Percentiles rank a stretch among this genome's conserved stretches.
Evolutionary conservation across 495 filamentous ascomycete species (phyloP).

Genomic region (Aspergillus olivimuriae): DNA sequence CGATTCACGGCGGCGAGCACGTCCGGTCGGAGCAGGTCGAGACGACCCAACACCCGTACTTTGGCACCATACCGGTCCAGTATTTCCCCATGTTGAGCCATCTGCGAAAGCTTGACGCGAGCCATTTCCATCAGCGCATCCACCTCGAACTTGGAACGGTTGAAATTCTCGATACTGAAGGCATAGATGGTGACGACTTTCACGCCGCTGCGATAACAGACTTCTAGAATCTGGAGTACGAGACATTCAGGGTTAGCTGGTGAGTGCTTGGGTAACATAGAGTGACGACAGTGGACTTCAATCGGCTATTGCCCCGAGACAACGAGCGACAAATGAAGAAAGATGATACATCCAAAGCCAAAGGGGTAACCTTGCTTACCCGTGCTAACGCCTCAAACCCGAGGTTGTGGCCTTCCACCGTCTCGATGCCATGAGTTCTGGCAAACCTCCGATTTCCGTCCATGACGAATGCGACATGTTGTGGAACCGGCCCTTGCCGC

Average conservation of each 20-base stretch:
- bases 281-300: conserved; percentile 5
- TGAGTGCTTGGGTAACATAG: too few relatives aligned
- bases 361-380: conserved; percentile 33
- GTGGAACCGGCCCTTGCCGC: conserved; percentile 82
- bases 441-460: conserved; percentile 95
- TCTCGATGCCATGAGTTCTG: conserved; percentile 84
- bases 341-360: background rate
- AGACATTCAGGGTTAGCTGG: too few relatives aligned
- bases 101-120: conserved; percentile 83
- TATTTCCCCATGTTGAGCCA: conserved; percentile 88
- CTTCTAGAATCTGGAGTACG: conserved; percentile 69
- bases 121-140: conserved; percentile 97
- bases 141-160: conserved; percentile 95
- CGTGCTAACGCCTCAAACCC: conserved; percentile 92
- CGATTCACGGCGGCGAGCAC: conserved; percentile 81
- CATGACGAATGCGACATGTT: conserved; percentile 97
- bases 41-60: conserved; percentile 75
- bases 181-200: conserved; percentile 96
- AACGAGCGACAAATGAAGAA: too few relatives aligned
- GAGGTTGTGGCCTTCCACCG: conserved; percentile 91
- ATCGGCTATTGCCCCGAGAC: too few relatives aligned
- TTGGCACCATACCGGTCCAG: conserved; percentile 88
- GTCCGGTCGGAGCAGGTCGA: conserved; percentile 73
- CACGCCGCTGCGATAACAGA: conserved; percentile 93
- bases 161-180: conserved; percentile 98